Evolutionary conservation across 129 eudicot species (phyloP), one percentile per base, ranked within the genome.

Genomic region (Artemisia annua): DNA sequence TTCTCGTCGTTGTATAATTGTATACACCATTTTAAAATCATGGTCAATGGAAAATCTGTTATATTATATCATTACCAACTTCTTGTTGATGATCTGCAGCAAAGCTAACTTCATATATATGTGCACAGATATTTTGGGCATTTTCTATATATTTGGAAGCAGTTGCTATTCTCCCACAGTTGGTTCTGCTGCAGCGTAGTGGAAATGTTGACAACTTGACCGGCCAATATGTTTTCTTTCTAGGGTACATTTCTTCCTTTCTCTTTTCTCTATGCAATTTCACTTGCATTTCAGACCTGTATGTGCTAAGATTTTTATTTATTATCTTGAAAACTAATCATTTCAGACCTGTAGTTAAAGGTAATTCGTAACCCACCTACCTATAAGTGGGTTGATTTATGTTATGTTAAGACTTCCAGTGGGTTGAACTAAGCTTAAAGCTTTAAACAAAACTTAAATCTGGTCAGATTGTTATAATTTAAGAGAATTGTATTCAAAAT

Each of bases 121-220:
- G 46, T 39, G 46, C 46, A 7, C 87, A 91, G 96, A 66, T 91
- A 74, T 70, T 81, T 61, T 91, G 97, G 97, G 89, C 93, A 20
- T 91, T 88, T 70, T 91, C 97, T 49, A 84, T 91, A 28, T 91
- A 88, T 75, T 74, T 91, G 87, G 97, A 91, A 85, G 96, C 97
- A 0, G 93, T 91, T 69, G 88, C 96, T 39, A 91, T 91, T 75
- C 90, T 91, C 68, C 97, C 97, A 0, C 97, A 91, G 82, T 73
- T 91, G 73, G 97, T 91, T 44, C 75, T 91, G 65, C 71, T 91
- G 83, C 97, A 91, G 81, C 84, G 93, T 70, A 86, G 89, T 75
- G 85, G 92, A 81, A 91, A 91, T 72, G 90, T 91, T 63, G 97
- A 91, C 83, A 91, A 91, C 70, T 83, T 91, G 77, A 81, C 97